Evolutionary conservation across 495 filamentous ascomycete species (phyloP).

Genomic region (Bombardia bombarda): DNA sequence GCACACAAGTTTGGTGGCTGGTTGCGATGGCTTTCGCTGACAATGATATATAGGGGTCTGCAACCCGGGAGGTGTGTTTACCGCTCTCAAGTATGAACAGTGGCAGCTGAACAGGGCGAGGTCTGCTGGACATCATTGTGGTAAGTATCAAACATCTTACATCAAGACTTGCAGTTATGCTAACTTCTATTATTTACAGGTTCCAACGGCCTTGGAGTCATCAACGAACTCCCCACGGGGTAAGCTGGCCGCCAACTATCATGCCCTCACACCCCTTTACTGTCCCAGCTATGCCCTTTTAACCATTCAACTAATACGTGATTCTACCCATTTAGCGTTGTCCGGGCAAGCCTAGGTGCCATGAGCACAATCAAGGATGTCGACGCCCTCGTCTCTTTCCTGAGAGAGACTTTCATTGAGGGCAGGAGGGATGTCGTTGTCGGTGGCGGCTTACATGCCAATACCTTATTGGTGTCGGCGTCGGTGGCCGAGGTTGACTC

Average conservation of each 20-base stretch:
- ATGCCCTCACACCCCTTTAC: too few relatives aligned
- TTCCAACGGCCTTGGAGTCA: conserved; percentile 17
- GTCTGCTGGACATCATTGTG: conserved; percentile 58
- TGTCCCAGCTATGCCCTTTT: not conserved
- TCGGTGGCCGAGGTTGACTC: not conserved
- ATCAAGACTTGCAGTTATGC: not conserved
- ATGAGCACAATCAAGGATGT: conserved; percentile 61
- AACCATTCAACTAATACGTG: not conserved
- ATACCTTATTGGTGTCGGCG: not conserved
- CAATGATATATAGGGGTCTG: conserved; percentile 28
- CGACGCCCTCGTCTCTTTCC: conserved; percentile 47
- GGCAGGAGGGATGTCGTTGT: conserved; percentile 4
- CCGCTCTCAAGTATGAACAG: conserved; percentile 39
- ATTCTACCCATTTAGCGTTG: conserved; percentile 34
- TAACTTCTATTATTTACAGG: conserved; percentile 2
- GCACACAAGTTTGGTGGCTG: not conserved
- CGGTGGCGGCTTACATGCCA: too few relatives aligned
- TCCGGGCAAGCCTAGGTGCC: conserved; percentile 61
- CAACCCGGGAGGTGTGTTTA: conserved; percentile 36
- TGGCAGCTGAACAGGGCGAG: conserved; percentile 56
- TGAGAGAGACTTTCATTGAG: conserved; percentile 43
- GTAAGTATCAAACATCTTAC: conserved; percentile 1
- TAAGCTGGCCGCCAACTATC: not conserved
- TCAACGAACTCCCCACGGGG: conserved; percentile 26
- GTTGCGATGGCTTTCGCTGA: not conserved